Evolutionary conservation across 2,329 filamentous ascomycete species (phyloP), one percentile per base, ranked within the genome.

Genomic region (Cladophialophora immunda): DNA sequence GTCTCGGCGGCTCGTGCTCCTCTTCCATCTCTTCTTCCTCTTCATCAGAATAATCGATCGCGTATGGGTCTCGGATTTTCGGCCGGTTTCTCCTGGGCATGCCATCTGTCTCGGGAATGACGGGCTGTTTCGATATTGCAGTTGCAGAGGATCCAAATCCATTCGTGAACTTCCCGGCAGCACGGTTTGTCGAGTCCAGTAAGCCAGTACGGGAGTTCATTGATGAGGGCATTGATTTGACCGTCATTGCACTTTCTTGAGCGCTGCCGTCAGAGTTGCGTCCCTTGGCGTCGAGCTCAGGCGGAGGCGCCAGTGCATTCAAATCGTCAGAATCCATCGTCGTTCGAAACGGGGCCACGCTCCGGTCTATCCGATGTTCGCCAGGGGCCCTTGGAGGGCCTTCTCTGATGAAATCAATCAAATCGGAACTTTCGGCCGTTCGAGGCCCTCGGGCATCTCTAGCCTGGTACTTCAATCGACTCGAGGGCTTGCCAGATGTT

Each of bases 391-490:
- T 85, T 0, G 92, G 90, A 2, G 93, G 93, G 0, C 94, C 94
- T 76, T 92, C 90, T 54, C 94, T 90, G 71, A 99, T 96, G 77
- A 99, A 98, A 76, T 98, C 94, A 71, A 97, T 97, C 65, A 99
- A 82, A 68, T 97, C 95, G 13, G 92, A 91, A 64, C 90, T 96
- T 70, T 90, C 89, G 58, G 88, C 87, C 59, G 83, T 84, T 65
- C 81, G 82, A 58, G 89, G 85, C 17, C 88, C 85, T 50, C 85
- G 83, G 41, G 92, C 87, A 68, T 93, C 89, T 57, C 93, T 90
- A 65, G 94, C 89, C 77, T 91, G 86, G 56, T 91, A 84, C 66
- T 86, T 87, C 55, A 81, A 65, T 69, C 71, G 55, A 72, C 75
- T 61, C 69, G 73, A 25, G 68, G 65, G 59, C 60, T 62, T 71